A percentile compares a stretch with the other conserved stretches of the same genome.
Evolutionary conservation across 768 basidiomycete genomes (phyloP).

Genomic region (Mycena albidolilacea): DNA sequence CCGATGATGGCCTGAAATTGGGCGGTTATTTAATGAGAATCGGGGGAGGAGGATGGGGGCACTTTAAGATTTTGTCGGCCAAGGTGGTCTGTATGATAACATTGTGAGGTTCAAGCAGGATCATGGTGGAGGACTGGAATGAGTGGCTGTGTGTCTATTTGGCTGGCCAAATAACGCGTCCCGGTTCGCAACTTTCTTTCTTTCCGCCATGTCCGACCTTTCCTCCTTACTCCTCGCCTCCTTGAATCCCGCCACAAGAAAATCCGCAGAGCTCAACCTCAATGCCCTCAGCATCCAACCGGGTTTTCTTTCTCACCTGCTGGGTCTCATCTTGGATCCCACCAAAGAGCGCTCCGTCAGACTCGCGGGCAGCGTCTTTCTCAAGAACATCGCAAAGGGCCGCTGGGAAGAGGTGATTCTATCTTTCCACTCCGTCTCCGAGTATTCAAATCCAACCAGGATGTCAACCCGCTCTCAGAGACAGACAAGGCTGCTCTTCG

Average conservation of each 20-base stretch:
- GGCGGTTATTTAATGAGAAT: constrained; percentile 34
- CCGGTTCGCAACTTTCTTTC: constrained; percentile 7
- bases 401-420: constrained; percentile 89
- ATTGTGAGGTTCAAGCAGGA: constrained; percentile 80
- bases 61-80: constrained; percentile 90
- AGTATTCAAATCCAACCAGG: constrained; percentile 56
- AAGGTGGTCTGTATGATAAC: constrained; percentile 94
- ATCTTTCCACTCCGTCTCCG: constrained; percentile 2
- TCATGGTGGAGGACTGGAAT: constrained; percentile 27
- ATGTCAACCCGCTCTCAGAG: constrained; percentile 78
- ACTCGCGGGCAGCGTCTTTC: constrained; percentile 89
- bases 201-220: constrained; percentile 71
- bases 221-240: constrained; percentile 81
- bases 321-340: constrained; percentile 83
- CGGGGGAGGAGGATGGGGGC: constrained; percentile 29
- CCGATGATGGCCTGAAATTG: constrained; percentile 79
- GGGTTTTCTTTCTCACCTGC: constrained; percentile 85
- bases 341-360: constrained; percentile 78
- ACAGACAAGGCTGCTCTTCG: constrained; percentile 83
- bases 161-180: constrained; percentile 33
- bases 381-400: constrained; percentile 91
- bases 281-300: constrained; percentile 75
- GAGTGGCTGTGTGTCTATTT: neutral
- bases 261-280: constrained; percentile 87
- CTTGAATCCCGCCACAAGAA: constrained; percentile 76